Evolutionary conservation across 179 eudicot genomes (phyloP), one percentile per base, ranked within the genome.

Genomic region (Gypsophila paniculata): DNA sequence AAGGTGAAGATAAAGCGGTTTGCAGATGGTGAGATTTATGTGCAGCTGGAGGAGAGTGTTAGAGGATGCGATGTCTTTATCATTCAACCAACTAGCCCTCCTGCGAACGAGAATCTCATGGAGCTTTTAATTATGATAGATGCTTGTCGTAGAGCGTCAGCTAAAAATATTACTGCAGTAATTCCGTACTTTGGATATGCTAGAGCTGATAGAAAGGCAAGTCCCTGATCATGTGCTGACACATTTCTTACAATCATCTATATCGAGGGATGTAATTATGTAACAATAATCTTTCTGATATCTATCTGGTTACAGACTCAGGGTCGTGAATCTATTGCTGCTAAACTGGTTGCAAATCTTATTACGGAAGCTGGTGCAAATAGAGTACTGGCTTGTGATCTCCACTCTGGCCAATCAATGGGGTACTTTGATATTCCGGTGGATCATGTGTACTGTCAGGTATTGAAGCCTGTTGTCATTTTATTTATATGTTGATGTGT

Each of bases 121-220:
- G 97, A 91, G 82, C 93, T 91, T 69, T 77, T 88, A 57, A 75
- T 91, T 38, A 88, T 90, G 93, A 90, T 91, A 49, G 97, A 91
- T 85, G 97, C 97, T 69, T 90, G 96, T 80, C 86, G 96, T 69
- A 86, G 97, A 80, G 97, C 97, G 15, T 91, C 97, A 12, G 97
- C 97, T 65, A 90, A 90, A 65, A 91, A 75, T 74, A 91, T 91
- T 49, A 91, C 97, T 61, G 97, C 97, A 0, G 97, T 91, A 67
- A 90, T 91, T 67, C 97, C 97, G 22, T 91, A 91, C 72, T 91
- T 88, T 86, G 97, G 97, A 61, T 91, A 91, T 82, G 97, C 97
- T 65, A 79, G 97, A 83, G 97, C 97, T 63, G 97, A 91, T 80
- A 83, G 97, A 78, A 91, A 91, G 97, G 97, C 77, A 77, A 77